Base-by-base conservation (phyloP, 164 flowering plant species). In the Dillenia turbinata region DNA sequence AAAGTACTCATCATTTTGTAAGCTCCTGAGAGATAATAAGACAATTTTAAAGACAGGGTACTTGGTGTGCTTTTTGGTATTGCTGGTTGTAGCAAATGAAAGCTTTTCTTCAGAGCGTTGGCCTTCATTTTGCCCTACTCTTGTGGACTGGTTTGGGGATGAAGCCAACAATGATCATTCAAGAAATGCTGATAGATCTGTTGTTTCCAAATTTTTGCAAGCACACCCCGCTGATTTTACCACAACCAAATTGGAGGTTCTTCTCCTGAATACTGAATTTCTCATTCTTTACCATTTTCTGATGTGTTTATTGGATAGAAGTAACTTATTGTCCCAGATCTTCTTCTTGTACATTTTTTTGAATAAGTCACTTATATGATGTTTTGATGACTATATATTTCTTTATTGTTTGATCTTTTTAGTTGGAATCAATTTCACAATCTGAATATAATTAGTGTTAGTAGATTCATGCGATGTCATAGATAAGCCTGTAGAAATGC, bases 201-300 rank as follows among this genome's bases (percentile, higher is more conserved):
- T 85, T 67, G 62, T 89, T 57, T 71, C 92, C 59, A 93, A 93
- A 63, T 83, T 93, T 71, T 71, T 90, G 55, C 92, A 89, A 79
- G 81, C 92, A 52, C 86, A 75, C 60, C 96, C 98, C 47, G 77
- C 94, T 58, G 96, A 94, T 78, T 82, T 57, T 76, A 68, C 96
- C 45, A 91, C 99, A 33, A 74, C 73, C 44, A 94, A 91, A 69
- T 70, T 94, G 64, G 93, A 94, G 93, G 99, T 86, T 33, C 40
- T 33, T 33, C 40, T 4, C 40, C 40, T 33, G 40, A 33, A 33
- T 33, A 33, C 40, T 33, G 40, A 33, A 33, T 33, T 33, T 4
- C 40, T 33, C 40, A 33, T 33, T 33, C 40, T 33, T 33, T 33
- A 33, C 40, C 40, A 33, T 33, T 33, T 5, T 33, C 40, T 33